Conservation (phyloP, 208 protist genomes). For the Wallacemonas collosoma region DNA sequence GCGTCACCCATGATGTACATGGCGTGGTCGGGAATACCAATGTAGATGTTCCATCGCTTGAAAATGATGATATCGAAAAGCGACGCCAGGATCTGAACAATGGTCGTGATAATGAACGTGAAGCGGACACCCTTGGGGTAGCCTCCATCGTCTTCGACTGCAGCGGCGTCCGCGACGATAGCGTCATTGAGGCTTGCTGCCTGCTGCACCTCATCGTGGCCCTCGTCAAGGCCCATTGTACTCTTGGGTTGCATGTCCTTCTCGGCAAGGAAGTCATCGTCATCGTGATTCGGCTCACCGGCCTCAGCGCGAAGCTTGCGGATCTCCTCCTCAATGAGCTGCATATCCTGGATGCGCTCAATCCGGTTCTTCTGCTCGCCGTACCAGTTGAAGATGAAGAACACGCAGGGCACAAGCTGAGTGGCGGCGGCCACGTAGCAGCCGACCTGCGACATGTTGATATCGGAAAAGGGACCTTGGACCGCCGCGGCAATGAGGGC, state of each 20-base stretch:
- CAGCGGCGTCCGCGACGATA: conserved; percentile 10
- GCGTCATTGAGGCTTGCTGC: conserved; percentile 12
- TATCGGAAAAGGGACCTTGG: conserved; percentile 35
- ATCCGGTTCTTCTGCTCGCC: conserved; percentile 25
- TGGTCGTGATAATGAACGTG: conserved; percentile 39
- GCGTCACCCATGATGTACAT: conserved; percentile 77
- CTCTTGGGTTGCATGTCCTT: conserved; percentile 12
- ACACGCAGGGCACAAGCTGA: conserved; percentile 23
- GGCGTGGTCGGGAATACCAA: conserved; percentile 52
- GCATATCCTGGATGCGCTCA: conserved; percentile 7
- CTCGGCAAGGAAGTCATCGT: neutral
- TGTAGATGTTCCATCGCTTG: conserved; percentile 59
- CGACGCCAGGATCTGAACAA: conserved; percentile 38
- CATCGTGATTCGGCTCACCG: neutral
- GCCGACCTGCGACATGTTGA: conserved; percentile 17
- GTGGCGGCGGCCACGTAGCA: conserved; percentile 27
- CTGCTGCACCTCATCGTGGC: conserved; percentile 25
- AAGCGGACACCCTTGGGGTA: conserved; percentile 16
- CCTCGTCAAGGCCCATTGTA: neutral
- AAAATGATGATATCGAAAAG: conserved; percentile 69
- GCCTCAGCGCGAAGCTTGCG: neutral
- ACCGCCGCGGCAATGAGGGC: conserved; percentile 27
- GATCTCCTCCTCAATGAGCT: conserved; percentile 15
- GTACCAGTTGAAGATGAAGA: conserved; percentile 46
- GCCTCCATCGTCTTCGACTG: neutral